Percentiles rank a stretch among this genome's conserved stretches.
Evolutionary conservation across 106 monocot species (phyloP).

Genomic region (Ottelia alismoides): DNA sequence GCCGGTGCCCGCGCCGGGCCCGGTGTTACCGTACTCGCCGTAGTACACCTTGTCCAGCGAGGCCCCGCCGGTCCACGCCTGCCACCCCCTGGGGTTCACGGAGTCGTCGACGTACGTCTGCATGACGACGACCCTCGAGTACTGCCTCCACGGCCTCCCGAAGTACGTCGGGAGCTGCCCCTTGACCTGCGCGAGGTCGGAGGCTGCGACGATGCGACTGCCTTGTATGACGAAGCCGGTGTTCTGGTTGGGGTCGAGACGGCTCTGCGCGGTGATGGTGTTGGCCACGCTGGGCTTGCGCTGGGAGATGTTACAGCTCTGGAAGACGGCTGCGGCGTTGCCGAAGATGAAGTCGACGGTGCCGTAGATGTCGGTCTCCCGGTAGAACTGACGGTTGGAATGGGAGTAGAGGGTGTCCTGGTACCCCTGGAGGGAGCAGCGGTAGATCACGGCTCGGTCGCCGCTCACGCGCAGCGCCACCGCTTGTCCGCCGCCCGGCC

Average conservation of each 20-base stretch:
- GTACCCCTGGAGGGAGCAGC: slow-evolving; percentile 75
- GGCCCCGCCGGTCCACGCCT: slow-evolving; percentile 47
- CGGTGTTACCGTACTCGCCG: slow-evolving; percentile 58
- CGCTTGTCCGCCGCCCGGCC: slow-evolving; percentile 52
- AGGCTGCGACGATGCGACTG: slow-evolving; percentile 23
- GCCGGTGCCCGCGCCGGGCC: slow-evolving; percentile 32
- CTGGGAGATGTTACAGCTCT: slow-evolving; percentile 36
- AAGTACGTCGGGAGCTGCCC: slow-evolving; percentile 39
- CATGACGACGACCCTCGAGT: slow-evolving; percentile 57
- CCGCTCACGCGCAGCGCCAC: slow-evolving; percentile 71
- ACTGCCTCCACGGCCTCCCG: slow-evolving; percentile 77
- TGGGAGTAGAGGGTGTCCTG: slow-evolving; percentile 80
- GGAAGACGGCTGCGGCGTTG: slow-evolving; percentile 65
- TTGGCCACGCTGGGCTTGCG: slow-evolving; percentile 25
- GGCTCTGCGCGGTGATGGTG: slow-evolving; percentile 63
- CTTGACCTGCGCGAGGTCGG: slow-evolving; percentile 14
- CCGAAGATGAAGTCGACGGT: slow-evolving; percentile 92
- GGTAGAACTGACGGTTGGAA: slow-evolving; percentile 71
- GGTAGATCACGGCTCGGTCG: slow-evolving; percentile 44
- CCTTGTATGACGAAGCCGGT: slow-evolving; percentile 63
- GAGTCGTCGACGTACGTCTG: slow-evolving; percentile 24
- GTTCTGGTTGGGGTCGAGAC: slow-evolving; percentile 65
- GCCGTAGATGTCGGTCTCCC: slow-evolving; percentile 58
- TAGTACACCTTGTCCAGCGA: slow-evolving; percentile 52
- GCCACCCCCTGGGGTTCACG: slow-evolving; percentile 45